Conservation (phyloP, 768 basidiomycete species). For the Kwoniella bestiolae region DNA sequence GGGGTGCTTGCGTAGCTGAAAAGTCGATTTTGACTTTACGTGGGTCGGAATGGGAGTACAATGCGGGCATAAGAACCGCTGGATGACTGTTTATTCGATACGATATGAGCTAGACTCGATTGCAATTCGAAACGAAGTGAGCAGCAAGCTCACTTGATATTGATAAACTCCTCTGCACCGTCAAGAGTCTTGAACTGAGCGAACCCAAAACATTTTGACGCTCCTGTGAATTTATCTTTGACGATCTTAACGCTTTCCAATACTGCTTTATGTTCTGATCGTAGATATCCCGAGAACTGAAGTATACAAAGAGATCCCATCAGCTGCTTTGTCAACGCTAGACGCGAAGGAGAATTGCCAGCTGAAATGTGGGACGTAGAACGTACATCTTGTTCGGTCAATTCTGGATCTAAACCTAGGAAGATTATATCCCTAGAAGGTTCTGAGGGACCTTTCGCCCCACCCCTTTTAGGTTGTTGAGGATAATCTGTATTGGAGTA, state of each 20-base stretch:
- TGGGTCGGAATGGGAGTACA: constrained; percentile 79
- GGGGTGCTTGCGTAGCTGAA: constrained; percentile 63
- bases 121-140: no score
- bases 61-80: constrained; percentile 88
- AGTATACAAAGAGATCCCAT: constrained; percentile 69
- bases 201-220: constrained; percentile 95
- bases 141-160: constrained; percentile 65
- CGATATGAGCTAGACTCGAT: constrained; percentile 5
- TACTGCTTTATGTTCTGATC: constrained; percentile 52
- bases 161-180: constrained; percentile 87
- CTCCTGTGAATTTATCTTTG: constrained; percentile 94
- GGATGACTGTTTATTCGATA: constrained; percentile 63
- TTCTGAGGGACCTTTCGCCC: constrained; percentile 66
- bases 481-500: neutral
- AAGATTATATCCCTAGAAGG: constrained; percentile 94
- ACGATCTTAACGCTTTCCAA: constrained; percentile 73
- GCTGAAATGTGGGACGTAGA: constrained; percentile 14
- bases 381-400: constrained; percentile 85
- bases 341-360: constrained; percentile 30
- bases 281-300: constrained; percentile 48
- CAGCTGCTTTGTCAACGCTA: constrained; percentile 62
- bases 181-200: constrained; percentile 86
- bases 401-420: constrained; percentile 87
- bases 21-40: constrained; percentile 95
- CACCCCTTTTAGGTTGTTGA: constrained; percentile 2